Evolutionary conservation across 2,329 filamentous ascomycete genomes (phyloP), one percentile per base, ranked within the genome.

Genomic region (Epichloe sp.): DNA sequence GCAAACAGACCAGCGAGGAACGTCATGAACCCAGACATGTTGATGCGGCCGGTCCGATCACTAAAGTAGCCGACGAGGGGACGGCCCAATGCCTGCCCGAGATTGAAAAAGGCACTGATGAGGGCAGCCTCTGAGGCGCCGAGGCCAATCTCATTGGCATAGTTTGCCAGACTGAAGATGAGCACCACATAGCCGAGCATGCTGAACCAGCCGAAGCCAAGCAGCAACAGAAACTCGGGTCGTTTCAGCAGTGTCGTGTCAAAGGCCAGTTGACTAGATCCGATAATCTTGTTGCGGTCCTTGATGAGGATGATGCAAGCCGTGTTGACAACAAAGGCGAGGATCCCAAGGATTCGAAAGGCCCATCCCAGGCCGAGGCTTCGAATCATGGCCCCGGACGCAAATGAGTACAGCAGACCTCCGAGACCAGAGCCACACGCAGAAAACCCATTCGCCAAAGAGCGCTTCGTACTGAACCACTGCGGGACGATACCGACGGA

Each of bases 141-240:
- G 34, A 89, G 75, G 1, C 86, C 86, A 43, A 89, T 77, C 4
- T 74, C 75, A 51, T 77, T 74, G 38, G 83, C 83, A 60, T 88
- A 91, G 62, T 83, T 86, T 14, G 86, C 81, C 44, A 90, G 68
- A 11, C 80, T 85, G 65, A 89, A 91, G 44, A 89, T 75, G n/a
- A 89, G 73, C 4, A 88, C 83, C 26, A 86, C 75, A 59, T 91
- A 91, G 5, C 77, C 85, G 14, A 91, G 68, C 68, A 90, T 79
- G 53, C 77, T 82, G 55, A 90, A 81, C 65, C 82, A 80, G 7
- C 83, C 82, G 71, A 82, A 93, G 2, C 67, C 72, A 38, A 87
- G 64, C 12, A 87, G 71, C 2, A 88, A 68, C 26, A 82, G 62
- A 56, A 84, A 88, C 59, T 87, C 79, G 0, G 70, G 60, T 4